Percentiles rank a stretch among this genome's conserved stretches.
phyloP scores from a whole-genome alignment of 805 yeast genomes.

The Priceomyces castillae region DNA sequence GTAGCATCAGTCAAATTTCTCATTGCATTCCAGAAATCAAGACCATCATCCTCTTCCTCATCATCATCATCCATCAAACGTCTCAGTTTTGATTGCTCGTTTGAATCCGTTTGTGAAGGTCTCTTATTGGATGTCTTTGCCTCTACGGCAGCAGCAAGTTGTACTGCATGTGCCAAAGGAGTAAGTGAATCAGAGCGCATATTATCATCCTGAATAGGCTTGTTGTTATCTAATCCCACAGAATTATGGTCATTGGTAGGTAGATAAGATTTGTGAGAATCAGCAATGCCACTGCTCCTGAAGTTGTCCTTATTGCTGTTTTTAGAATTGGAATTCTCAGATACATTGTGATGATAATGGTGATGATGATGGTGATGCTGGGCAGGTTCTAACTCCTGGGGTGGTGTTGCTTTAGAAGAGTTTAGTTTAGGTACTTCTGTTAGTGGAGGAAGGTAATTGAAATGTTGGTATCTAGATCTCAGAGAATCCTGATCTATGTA shows the following conservation, averaged over 20 bases:
- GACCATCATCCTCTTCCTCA: slow-evolving; percentile 57
- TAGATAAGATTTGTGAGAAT: slow-evolving; percentile 1
- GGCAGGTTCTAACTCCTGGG: slow-evolving; percentile 18
- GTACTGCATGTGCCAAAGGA: slow-evolving; percentile 42
- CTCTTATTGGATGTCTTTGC: slow-evolving; percentile 9
- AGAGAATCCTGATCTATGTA: slow-evolving; percentile 51
- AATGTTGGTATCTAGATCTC: slow-evolving; percentile 62
- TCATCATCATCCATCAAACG: not conserved
- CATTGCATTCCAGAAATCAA: slow-evolving; percentile 72
- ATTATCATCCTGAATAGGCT: slow-evolving; percentile 6
- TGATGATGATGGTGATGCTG: slow-evolving; percentile 33
- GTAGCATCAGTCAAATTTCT: slow-evolving; percentile 45
- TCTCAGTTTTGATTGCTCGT: slow-evolving; percentile 4
- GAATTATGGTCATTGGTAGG: not conserved
- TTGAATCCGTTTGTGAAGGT: not conserved
- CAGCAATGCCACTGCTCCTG: not conserved
- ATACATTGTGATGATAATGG: slow-evolving; percentile 14
- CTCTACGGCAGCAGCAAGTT: slow-evolving; percentile 35
- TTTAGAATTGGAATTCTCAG: slow-evolving; percentile 2
- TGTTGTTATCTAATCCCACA: not conserved
- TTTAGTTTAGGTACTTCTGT: slow-evolving; percentile 69
- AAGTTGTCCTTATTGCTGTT: not conserved
- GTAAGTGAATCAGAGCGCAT: slow-evolving; percentile 23
- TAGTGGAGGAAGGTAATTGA: slow-evolving; percentile 69
- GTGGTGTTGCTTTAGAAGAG: slow-evolving; percentile 48